Evolutionary conservation across 345 rosid species (phyloP), one percentile per base, ranked within the genome.

Genomic region (Syzygium grande): DNA sequence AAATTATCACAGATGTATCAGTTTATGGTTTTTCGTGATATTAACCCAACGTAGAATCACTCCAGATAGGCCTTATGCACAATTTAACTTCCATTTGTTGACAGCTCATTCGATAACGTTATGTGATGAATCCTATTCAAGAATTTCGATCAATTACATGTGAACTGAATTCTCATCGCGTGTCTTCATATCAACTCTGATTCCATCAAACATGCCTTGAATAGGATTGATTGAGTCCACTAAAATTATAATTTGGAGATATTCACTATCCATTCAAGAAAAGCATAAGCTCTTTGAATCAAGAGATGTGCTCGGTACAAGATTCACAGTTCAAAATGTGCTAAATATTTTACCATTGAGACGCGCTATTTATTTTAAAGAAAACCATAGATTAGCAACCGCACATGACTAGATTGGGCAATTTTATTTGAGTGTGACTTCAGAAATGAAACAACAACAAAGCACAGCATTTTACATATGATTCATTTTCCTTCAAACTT

Each of bases 251-350:
- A 73, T 73, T 19, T 6, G 10, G 7, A 25, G 25, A 41, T 7
- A 73, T 38, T 73, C 49, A 73, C 3, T 7, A 19, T 38, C 49
- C 15, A 38, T 73, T 73, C 11, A 38, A 38, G 27, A 19, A 73
- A 38, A 38, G 4, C 43, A 22, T 17, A 68, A 68, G 0, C 46
- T 30, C 6, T 68, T 68, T 1, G 0, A 16, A 16, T 1, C 1
- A 2, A 30, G 77, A 65, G 78, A 16, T 65, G 6, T 9, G 6
- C 17, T 30, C 10, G 23, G 12, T 30, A 8, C 46, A 68, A 8
- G 7, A 30, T 30, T 38, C 19, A 38, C 7, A 1, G 0, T 38
- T 38, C 49, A 19, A 38, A 73, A 73, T 0, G 5, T 4, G 15
- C 5, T n/a, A 3, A n/a, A 16, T n/a, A 13, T 4, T 13, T 30